Evolutionary conservation across 164 flowering plant species (phyloP), one percentile per base, ranked within the genome.

Genomic region (Sedum album): DNA sequence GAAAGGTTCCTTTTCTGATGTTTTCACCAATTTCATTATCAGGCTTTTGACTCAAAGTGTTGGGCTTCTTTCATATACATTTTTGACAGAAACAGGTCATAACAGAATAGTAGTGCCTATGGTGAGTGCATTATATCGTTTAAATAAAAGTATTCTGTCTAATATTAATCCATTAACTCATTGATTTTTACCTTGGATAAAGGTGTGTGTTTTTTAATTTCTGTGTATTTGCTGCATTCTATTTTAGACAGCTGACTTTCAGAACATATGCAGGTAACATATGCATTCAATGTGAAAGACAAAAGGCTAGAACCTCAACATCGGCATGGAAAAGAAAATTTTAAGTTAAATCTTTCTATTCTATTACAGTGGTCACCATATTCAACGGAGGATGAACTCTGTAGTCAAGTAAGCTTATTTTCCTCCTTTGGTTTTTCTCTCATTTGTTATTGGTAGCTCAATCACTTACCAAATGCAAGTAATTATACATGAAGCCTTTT

Each of bases 31-130:
- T 23, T 63, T 63, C 66, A 31, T 33, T 65, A 62, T 51, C 88
- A 94, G 99, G 80, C 70, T 65, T 42, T 70, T 79, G 72, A 87
- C 93, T 71, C 96, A 90, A 77, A 94, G 99, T 79, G 80, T 86
- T 69, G 99, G 97, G 72, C 94, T 94, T 60, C 87, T 94, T 25
- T 91, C 97, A 21, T 94, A 88, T 69, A 88, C 96, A 67, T 94
- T 87, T 75, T 76, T 94, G 83, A 81, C 81, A 21, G 77, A 68
- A 71, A 86, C 85, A 11, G 86, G 90, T 49, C 75, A 77, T 69
- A 87, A 88, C 80, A 87, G 91, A 73, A 88, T 91, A 67, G 94
- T 91, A 26, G 99, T 94, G 49, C 99, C 99, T 9, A 88, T 88
- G 96, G 99, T 94, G 76, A 82, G 90, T 77, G 41, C 61, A 60